Conservation (phyloP, 208 protist species). For the Acanthamoeba polyphaga region DNA sequence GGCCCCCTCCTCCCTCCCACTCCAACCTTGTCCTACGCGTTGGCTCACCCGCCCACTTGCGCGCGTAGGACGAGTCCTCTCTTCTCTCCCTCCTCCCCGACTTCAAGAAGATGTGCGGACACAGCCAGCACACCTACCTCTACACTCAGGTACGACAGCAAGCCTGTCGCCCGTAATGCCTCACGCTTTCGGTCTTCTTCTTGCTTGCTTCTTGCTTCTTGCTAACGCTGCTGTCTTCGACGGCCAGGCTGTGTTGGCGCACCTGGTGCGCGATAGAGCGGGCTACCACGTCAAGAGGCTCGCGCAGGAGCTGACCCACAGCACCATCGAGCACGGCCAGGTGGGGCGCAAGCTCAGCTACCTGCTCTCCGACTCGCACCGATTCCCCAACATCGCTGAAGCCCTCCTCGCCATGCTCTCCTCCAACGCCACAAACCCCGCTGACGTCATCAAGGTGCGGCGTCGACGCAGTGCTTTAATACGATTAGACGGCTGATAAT, state of each 20-base stretch:
- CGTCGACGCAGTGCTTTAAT: too few relatives aligned
- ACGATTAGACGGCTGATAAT: not conserved
- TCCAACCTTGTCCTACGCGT: too few relatives aligned
- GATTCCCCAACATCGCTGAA: conserved; percentile 31
- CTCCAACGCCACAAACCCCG: conserved; percentile 48
- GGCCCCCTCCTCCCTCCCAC: too few relatives aligned
- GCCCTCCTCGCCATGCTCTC: conserved; percentile 41
- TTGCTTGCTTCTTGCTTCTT: too few relatives aligned
- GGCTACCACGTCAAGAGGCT: conserved; percentile 58
- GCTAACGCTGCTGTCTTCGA: not conserved
- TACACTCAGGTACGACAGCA: conserved; percentile 36
- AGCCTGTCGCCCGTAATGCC: not conserved
- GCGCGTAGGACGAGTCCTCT: not conserved
- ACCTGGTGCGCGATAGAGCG: not conserved
- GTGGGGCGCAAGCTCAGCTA: conserved; percentile 46
- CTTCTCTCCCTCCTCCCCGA: conserved; percentile 24
- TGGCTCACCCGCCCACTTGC: too few relatives aligned
- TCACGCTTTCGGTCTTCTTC: not conserved
- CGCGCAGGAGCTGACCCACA: conserved; percentile 13
- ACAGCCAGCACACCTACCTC: conserved; percentile 75
- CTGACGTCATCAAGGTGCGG: conserved; percentile 54
- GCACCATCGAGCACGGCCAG: conserved; percentile 36
- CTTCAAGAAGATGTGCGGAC: conserved; percentile 74
- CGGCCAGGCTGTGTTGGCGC: conserved; percentile 38
- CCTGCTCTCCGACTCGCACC: conserved; percentile 8